A percentile compares a stretch with the other conserved stretches of the same genome.
These are phyloP conservation scores for Aspergillaceae sp. DNA, from an alignment of 2,329 filamentous ascomycete species.

Conservation along the genomic window DNA sequence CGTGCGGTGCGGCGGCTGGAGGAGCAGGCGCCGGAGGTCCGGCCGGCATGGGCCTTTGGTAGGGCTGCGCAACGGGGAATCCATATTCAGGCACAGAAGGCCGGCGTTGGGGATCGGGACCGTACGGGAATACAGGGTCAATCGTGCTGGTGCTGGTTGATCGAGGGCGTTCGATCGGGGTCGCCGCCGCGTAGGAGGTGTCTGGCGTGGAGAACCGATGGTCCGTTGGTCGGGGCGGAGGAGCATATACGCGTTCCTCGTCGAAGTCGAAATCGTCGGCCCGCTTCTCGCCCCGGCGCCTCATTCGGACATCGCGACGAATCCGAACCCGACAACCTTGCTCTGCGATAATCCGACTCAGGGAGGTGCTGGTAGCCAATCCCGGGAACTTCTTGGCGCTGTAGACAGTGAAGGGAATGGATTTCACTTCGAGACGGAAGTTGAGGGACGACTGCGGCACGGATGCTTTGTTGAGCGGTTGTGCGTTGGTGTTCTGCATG, in stretches of 20 bases:
- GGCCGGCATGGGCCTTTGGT: conserved; percentile 30
- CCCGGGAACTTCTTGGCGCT: conserved; percentile 99
- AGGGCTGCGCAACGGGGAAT: conserved; percentile 24
- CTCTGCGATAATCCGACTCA: conserved; percentile 87
- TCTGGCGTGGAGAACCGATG: conserved; percentile 43
- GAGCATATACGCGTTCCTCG: conserved; percentile 42
- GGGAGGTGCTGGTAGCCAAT: conserved; percentile 73
- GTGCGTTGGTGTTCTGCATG: conserved; percentile 26
- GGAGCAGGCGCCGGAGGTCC: conserved; percentile 31
- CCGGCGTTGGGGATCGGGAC: conserved; percentile 36
- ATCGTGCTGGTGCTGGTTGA: conserved; percentile 54
- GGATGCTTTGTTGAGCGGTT: conserved; percentile 29
- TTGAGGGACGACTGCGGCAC: conserved; percentile 56
- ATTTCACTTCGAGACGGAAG: conserved; percentile 85
- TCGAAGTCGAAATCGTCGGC: conserved; percentile 60
- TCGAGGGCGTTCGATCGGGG: conserved; percentile 46
- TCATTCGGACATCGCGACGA: conserved; percentile 85
- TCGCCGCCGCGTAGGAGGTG: conserved; percentile 30
- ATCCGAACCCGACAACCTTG: conserved; percentile 96
- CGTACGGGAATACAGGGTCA: conserved; percentile 37
- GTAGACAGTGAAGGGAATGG: conserved; percentile 75
- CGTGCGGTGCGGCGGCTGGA: conserved; percentile 10
- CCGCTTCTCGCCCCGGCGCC: conserved; percentile 66
- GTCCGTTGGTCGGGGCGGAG: conserved; percentile 28
- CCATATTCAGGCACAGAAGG: conserved; percentile 43